Percentiles rank a stretch among this genome's conserved stretches.
Conservation (phyloP, 495 filamentous ascomycete genomes). For the Oleoguttula mirabilis region DNA sequence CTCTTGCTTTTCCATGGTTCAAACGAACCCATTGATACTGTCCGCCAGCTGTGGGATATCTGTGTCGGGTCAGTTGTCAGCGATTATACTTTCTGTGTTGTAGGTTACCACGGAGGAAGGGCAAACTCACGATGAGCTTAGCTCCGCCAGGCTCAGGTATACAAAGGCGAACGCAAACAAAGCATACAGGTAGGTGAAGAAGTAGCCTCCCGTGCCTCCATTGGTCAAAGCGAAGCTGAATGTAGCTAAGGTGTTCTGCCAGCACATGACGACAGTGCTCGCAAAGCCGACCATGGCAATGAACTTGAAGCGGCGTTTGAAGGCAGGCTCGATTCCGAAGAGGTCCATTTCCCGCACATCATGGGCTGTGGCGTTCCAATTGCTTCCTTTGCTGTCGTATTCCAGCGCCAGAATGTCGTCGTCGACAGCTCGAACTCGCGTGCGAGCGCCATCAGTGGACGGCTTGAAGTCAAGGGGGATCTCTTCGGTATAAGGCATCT, state of each 20-base stretch:
- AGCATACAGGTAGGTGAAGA: constrained; percentile 4
- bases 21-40: constrained; percentile 45
- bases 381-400: constrained; percentile 3
- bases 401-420: constrained; percentile 35
- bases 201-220: constrained; percentile 14
- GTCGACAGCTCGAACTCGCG: too few species aligned
- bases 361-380: background rate
- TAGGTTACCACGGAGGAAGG: too few species aligned
- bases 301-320: constrained; percentile 10
- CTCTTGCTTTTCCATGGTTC: too few species aligned
- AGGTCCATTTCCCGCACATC: background rate
- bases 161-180: constrained; percentile 8
- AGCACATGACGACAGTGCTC: constrained; percentile 9
- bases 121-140: constrained; percentile 2
- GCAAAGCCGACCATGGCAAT: constrained; percentile 7
- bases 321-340: background rate
- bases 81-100: too few species aligned
- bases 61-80: too few species aligned
- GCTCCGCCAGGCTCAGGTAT: constrained; percentile 4
- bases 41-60: constrained; percentile 20
- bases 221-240: constrained; percentile 10
- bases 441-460: too few species aligned
- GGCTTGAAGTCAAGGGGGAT: too few species aligned
- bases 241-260: constrained; percentile 7
- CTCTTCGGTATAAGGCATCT: too few species aligned